phyloP scores from a whole-genome alignment of 257 asterid species.

The Penstemon barbatus region DNA sequence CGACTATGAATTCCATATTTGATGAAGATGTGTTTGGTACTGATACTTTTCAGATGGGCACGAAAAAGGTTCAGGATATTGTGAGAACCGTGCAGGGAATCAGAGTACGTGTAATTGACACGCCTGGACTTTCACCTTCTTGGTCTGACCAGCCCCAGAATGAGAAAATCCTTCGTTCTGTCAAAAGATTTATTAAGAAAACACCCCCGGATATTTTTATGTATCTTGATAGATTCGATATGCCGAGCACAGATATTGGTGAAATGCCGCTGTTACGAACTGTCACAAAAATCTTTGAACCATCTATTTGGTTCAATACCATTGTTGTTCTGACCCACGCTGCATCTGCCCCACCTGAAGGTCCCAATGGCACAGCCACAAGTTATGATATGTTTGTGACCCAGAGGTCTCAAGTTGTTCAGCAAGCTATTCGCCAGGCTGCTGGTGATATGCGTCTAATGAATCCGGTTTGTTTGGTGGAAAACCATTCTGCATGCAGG shows the following conservation, averaged over 20 bases:
- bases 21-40: conserved; percentile 82
- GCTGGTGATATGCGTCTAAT: conserved; percentile 96
- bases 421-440: conserved; percentile 94
- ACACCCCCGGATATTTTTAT: conserved; percentile 94
- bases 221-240: conserved; percentile 95
- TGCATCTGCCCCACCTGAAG: conserved; percentile 98
- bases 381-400: conserved; percentile 98
- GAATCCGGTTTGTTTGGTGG: conserved; percentile 98
- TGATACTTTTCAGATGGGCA: conserved; percentile 83
- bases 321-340: conserved; percentile 98
- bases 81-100: conserved; percentile 97
- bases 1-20: conserved; percentile 93
- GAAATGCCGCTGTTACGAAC: conserved; percentile 90
- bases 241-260: conserved; percentile 85
- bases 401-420: conserved; percentile 91
- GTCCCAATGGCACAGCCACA: conserved; percentile 83
- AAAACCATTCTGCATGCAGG: conserved; percentile 94
- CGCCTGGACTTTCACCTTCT: conserved; percentile 95
- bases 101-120: conserved; percentile 88
- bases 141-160: conserved; percentile 96
- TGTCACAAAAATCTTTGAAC: conserved; percentile 85
- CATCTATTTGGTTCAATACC: conserved; percentile 97
- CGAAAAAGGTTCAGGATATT: conserved; percentile 94
- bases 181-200: conserved; percentile 70
- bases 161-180: conserved; percentile 77